Conservation (phyloP, 208 protist genomes). For the Crithidia brevicula region DNA sequence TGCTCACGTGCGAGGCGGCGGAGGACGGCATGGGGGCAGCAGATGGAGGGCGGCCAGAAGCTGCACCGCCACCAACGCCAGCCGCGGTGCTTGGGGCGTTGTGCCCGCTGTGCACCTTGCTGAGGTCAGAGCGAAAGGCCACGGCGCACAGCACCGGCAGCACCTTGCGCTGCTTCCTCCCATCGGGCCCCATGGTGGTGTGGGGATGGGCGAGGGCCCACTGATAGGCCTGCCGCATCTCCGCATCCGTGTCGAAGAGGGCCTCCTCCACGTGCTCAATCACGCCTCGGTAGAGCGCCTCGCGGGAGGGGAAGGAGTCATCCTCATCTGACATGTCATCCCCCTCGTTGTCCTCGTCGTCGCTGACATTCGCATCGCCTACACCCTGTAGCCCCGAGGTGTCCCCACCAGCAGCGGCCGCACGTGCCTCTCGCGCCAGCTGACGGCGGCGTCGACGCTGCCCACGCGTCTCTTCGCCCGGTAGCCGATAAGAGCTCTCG, state of each 20-base stretch:
- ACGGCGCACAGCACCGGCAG: conserved; percentile 86
- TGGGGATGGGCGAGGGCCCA: conserved; percentile 37
- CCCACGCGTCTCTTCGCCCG: conserved; percentile 30
- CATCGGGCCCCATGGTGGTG: conserved; percentile 37
- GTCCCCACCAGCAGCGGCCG: neutral
- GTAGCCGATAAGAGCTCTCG: conserved; percentile 30
- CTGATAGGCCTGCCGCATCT: conserved; percentile 77
- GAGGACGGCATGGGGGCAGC: neutral
- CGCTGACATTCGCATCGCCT: neutral
- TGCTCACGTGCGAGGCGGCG: conserved; percentile 6
- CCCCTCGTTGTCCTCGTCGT: conserved; percentile 19
- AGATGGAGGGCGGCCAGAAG: neutral
- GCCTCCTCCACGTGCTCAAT: conserved; percentile 79
- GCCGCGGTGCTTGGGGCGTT: neutral
- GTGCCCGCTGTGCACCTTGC: conserved; percentile 21
- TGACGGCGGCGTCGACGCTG: conserved; percentile 24
- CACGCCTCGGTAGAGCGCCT: conserved; percentile 76
- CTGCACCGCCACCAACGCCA: neutral
- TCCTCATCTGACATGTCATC: conserved; percentile 36
- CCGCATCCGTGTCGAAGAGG: conserved; percentile 84
- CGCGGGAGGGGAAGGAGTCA: conserved; percentile 71
- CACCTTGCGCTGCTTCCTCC: conserved; percentile 52
- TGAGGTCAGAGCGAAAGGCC: conserved; percentile 68
- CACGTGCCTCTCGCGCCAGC: conserved; percentile 23
- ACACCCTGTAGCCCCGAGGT: too few species aligned